phyloP scores from a whole-genome alignment of 1,139 yeast species.

The Petasospora rhodanensis region DNA sequence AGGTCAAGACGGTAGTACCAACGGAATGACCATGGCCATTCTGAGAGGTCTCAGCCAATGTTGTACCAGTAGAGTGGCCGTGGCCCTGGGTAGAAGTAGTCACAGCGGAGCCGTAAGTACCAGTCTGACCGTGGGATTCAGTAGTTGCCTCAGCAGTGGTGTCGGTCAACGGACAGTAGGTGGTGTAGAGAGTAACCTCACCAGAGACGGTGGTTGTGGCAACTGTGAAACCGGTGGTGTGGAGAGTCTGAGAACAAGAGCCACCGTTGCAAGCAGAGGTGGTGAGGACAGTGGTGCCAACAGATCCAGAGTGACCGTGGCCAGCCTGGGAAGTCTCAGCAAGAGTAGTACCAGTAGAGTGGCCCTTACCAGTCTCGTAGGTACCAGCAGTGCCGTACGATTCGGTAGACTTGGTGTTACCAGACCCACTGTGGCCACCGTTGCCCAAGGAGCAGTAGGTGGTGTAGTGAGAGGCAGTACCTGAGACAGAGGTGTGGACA shows the following conservation, averaged over 20 bases:
- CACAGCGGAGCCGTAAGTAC: neutral
- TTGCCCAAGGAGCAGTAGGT: slow-evolving; percentile 1
- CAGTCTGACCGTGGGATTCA: neutral
- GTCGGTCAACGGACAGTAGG: too few species aligned
- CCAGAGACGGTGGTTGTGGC: too few species aligned
- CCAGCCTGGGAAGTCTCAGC: neutral
- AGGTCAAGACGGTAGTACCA: slow-evolving; percentile 13
- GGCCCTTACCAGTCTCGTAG: neutral
- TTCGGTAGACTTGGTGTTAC: too few species aligned
- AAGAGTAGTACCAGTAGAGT: too few species aligned
- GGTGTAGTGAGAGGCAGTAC: neutral
- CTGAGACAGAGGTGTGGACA: neutral
- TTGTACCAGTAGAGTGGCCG: too few species aligned
- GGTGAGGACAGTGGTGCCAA: too few species aligned
- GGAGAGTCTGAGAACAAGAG: neutral
- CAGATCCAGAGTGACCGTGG: neutral
- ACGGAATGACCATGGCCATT: too few species aligned
- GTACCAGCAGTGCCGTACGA: too few species aligned
- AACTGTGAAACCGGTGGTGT: too few species aligned
- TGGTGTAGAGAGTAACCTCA: neutral
- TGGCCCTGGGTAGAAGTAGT: slow-evolving; percentile 5
- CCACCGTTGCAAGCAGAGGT: too few species aligned
- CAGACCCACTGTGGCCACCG: too few species aligned
- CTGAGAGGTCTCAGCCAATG: too few species aligned
- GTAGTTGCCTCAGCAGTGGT: slow-evolving; percentile 1